phyloP scores from a whole-genome alignment of 176 grass and related monocot genomes.

The Oryza australiensis region DNA sequence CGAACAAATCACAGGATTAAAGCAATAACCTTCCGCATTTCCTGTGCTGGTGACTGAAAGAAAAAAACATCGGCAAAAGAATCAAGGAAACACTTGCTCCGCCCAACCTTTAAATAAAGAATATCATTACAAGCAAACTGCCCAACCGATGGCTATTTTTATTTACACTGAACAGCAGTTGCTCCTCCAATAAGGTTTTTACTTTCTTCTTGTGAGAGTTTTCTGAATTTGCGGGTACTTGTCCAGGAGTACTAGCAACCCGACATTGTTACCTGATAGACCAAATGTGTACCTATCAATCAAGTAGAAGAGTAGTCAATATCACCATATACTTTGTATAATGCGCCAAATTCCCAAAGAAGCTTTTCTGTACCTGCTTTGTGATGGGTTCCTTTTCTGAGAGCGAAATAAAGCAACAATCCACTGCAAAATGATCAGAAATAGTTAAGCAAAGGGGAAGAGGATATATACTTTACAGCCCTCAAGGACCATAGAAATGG shows the following conservation, averaged over 20 bases:
- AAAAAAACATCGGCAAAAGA: conserved; percentile 47
- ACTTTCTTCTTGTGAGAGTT: conserved; percentile 37
- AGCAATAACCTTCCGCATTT: neutral
- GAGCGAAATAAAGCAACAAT: conserved; percentile 41
- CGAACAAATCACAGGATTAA: conserved; percentile 44
- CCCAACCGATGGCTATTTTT: conserved; percentile 49
- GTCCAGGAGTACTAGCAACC: conserved; percentile 78
- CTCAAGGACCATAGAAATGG: neutral
- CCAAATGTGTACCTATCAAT: conserved; percentile 81
- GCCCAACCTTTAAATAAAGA: conserved; percentile 32
- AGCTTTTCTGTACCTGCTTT: conserved; percentile 48
- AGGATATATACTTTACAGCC: neutral
- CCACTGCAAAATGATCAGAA: conserved; percentile 52
- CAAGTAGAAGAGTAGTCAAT: conserved; percentile 30
- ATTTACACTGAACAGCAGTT: conserved; percentile 44
- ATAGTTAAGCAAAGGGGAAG: conserved; percentile 1
- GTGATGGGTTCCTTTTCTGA: conserved; percentile 58
- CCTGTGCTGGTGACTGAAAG: neutral
- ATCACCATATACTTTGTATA: conserved; percentile 16
- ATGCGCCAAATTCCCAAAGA: conserved; percentile 22
- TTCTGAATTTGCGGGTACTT: conserved; percentile 70
- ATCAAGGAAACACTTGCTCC: conserved; percentile 42
- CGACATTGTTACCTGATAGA: conserved; percentile 70
- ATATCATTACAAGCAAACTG: conserved; percentile 27
- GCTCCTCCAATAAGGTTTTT: conserved; percentile 29